Base-by-base conservation (phyloP, 192 early-diverging fungal genomes). In the Polychytrium aggregatum region DNA sequence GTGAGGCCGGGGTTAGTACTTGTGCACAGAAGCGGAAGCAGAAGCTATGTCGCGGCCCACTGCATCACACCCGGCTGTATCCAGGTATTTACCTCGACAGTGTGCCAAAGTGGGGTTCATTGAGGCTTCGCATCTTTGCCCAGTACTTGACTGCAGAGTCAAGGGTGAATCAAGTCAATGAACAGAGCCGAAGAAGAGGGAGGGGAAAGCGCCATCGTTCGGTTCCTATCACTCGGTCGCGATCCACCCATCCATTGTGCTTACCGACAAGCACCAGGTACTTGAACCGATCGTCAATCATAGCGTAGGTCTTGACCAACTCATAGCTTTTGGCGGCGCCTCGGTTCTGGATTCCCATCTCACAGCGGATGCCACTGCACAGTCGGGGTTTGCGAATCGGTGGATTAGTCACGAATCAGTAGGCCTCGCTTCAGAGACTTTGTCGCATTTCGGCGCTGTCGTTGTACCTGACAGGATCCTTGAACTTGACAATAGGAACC, bases 401-500 rank as follows among this genome's bases (percentile, higher is more conserved):
- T n/a, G n/a, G n/a, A n/a, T n/a, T n/a, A n/a, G n/a, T n/a, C n/a
- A n/a, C n/a, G n/a, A n/a, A n/a, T n/a, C n/a, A n/a, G n/a, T n/a
- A n/a, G n/a, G n/a, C n/a, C n/a, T n/a, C n/a, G n/a, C n/a, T n/a
- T n/a, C n/a, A n/a, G n/a, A n/a, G n/a, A n/a, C n/a, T n/a, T n/a
- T n/a, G n/a, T n/a, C n/a, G n/a, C n/a, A n/a, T n/a, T n/a, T n/a
- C n/a, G n/a, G n/a, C n/a, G n/a, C n/a, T n/a, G n/a, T n/a, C n/a
- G n/a, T n/a, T n/a, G n/a, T n/a, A n/a, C 50, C 42, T 59, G 4
- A 46, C 25, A 37, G 52, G 44, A 43, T 60, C 50, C 18, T 52
- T 30, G 34, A 66, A 56, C 46, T 66, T 66, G 16, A 60, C 58
- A 48, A 66, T 66, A 9, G 64, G 64, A 10, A 66, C 64, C 11